Evolutionary conservation across 306 rosid genomes (phyloP).

Genomic region (Cucumis sativus): Cucumber_9930_V3 NC_026659.2:25343501-25344000

Average conservation of each 20-base stretch:
- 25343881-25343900: neutral
- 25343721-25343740: neutral
- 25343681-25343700: neutral
- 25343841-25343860: neutral
- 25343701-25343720: neutral
- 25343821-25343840: neutral
- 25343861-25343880: neutral
- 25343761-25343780: neutral
- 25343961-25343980: slow-evolving; percentile 12
- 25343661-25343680: too few relatives aligned
- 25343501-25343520: neutral
- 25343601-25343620: neutral
- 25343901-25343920: neutral
- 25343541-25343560: neutral
- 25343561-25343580: neutral
- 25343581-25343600: neutral
- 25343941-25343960: slow-evolving; percentile 7
- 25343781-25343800: neutral
- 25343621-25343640: neutral
- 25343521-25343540: neutral
- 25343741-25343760: neutral
- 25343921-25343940: neutral
- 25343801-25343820: neutral
- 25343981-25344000: slow-evolving; percentile 23
- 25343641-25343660: too few relatives aligned